Percentiles rank a stretch among this genome's conserved stretches.
phyloP scores from a whole-genome alignment of 2,329 filamentous ascomycete genomes.

The Colletotrichum sp. region DNA sequence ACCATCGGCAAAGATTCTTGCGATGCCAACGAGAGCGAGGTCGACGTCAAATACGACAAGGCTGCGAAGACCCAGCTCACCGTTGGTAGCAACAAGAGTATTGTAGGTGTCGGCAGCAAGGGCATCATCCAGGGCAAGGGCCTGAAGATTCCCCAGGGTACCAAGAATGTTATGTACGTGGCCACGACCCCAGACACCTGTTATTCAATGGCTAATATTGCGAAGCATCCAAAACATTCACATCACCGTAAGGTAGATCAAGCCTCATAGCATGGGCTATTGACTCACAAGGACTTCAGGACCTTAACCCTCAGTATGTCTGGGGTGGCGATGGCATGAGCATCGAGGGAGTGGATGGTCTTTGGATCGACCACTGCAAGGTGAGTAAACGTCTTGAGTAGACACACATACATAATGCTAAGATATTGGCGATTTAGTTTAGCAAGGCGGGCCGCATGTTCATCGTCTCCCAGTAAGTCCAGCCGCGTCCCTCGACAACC shows the following conservation, averaged over 20 bases:
- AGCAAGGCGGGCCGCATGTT: not conserved
- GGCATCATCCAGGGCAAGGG: conserved; percentile 64
- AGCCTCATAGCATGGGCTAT: not conserved
- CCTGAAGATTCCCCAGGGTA: conserved; percentile 48
- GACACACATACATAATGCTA: no score
- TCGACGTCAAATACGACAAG: conserved; percentile 52
- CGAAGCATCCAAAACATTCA: conserved; percentile 52
- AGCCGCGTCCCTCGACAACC: not conserved
- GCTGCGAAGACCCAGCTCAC: conserved; percentile 54
- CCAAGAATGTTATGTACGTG: conserved; percentile 47
- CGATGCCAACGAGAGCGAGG: conserved; percentile 44
- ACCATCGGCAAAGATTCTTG: conserved; percentile 25
- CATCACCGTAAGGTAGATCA: not conserved
- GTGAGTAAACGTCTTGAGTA: conserved; percentile 19
- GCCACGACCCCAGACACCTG: not conserved
- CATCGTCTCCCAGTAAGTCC: not conserved
- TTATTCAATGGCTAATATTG: not conserved
- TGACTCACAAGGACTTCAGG: not conserved
- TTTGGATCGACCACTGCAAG: conserved; percentile 43
- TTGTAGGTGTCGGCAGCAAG: conserved; percentile 55
- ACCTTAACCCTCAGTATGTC: conserved; percentile 32
- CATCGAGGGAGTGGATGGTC: conserved; percentile 30
- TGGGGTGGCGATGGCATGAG: conserved; percentile 40
- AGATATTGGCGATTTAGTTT: not conserved
- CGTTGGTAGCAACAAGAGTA: conserved; percentile 60